Evolutionary conservation across 352 stramenopile genomes (phyloP).

Genomic region (Pythium biforme): DNA sequence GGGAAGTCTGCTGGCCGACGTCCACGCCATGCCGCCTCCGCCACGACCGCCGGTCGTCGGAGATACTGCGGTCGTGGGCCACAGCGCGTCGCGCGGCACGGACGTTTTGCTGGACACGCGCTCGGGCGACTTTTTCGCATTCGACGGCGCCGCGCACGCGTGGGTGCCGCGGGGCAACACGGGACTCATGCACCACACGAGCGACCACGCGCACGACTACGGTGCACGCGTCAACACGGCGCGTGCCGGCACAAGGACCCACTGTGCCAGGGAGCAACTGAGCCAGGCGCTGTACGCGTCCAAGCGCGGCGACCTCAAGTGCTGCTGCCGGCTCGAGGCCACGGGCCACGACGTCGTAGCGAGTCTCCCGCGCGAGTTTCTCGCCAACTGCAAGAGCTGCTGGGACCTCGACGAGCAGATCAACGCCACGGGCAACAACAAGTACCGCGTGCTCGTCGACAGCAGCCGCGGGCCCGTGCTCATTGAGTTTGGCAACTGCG

Average conservation of each 20-base stretch:
- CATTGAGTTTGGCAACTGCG: constrained; percentile 80
- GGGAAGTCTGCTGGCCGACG: constrained; percentile 39
- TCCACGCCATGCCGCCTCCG: constrained; percentile 38
- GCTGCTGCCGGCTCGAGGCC: constrained; percentile 62
- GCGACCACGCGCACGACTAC: constrained; percentile 54
- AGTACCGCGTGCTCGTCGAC: constrained; percentile 78
- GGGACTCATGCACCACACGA: constrained; percentile 64
- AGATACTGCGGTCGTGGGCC: background rate
- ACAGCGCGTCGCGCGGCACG: background rate
- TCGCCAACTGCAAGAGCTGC: constrained; percentile 71
- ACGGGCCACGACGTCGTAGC: constrained; percentile 42
- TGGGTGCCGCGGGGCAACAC: constrained; percentile 81
- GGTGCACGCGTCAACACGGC: constrained; percentile 61
- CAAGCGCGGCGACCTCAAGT: constrained; percentile 63
- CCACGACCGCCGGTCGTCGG: background rate
- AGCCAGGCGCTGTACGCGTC: constrained; percentile 41
- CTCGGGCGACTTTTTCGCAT: constrained; percentile 72
- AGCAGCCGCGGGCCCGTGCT: constrained; percentile 72
- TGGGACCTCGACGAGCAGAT: constrained; percentile 83
- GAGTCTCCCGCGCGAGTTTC: constrained; percentile 39
- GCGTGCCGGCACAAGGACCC: constrained; percentile 49
- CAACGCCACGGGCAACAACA: constrained; percentile 65
- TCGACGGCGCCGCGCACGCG: constrained; percentile 26
- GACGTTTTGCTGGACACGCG: constrained; percentile 70
- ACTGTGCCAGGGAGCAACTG: constrained; percentile 27